Evolutionary conservation across 345 rosid species (phyloP).

Genomic region (Triadica sebifera): DNA sequence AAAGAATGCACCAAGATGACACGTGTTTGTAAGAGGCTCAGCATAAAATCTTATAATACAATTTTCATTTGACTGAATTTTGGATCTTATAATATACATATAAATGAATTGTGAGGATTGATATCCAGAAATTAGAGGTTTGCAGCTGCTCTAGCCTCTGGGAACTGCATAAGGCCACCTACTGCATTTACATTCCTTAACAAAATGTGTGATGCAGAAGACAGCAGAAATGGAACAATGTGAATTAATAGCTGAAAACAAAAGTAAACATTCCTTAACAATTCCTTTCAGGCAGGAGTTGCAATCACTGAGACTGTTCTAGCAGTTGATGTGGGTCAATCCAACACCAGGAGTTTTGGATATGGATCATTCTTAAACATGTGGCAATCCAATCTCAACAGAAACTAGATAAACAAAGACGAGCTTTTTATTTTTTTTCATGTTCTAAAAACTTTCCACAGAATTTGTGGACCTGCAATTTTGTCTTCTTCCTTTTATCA

Average conservation of each 20-base stretch:
- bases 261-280: neutral
- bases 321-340: constrained; percentile 1
- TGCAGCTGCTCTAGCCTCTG: neutral
- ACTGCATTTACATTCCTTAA: constrained; percentile 4
- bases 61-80: too few species aligned
- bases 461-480: too few species aligned
- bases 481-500: too few species aligned
- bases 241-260: neutral
- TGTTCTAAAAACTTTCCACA: too few species aligned
- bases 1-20: too few species aligned
- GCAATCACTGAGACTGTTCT: neutral
- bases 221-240: neutral
- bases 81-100: too few species aligned
- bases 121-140: neutral
- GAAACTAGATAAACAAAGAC: neutral
- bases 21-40: too few species aligned
- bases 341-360: constrained; percentile 9
- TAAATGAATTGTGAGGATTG: neutral
- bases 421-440: too few species aligned
- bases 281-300: neutral
- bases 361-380: constrained; percentile 9
- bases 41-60: too few species aligned
- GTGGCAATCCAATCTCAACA: constrained; percentile 29
- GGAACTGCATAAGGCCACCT: neutral
- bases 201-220: neutral